phyloP scores from a whole-genome alignment of 1,284 basidiomycete species.

The Sporisorium iseilematis-ciliati region DNA sequence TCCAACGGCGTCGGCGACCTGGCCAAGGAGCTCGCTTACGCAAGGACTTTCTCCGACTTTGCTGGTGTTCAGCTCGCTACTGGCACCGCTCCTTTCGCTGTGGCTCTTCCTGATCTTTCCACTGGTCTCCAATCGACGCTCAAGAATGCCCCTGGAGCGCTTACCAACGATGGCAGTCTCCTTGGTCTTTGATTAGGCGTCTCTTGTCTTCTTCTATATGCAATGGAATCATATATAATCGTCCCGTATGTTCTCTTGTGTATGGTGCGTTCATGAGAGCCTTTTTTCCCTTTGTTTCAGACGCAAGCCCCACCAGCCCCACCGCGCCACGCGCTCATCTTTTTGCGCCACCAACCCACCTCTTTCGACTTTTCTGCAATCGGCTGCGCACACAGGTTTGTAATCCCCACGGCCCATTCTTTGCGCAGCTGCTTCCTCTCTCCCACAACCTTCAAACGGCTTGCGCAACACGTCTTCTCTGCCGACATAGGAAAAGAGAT shows the following conservation, averaged over 20 bases:
- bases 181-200: background rate
- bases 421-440: no score
- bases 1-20: constrained; percentile 54
- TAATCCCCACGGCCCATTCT: no score
- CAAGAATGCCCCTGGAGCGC: constrained; percentile 8
- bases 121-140: constrained; percentile 26
- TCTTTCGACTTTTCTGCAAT: no score
- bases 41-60: constrained; percentile 47
- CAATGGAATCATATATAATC: background rate
- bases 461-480: no score
- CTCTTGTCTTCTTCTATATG: background rate
- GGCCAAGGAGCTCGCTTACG: constrained; percentile 45
- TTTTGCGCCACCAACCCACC: no score
- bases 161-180: constrained; percentile 3
- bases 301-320: no score
- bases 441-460: no score
- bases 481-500: no score
- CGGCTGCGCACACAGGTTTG: no score
- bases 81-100: constrained; percentile 50
- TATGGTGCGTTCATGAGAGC: background rate
- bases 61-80: constrained; percentile 42
- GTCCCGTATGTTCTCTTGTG: background rate
- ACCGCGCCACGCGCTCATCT: no score
- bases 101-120: constrained; percentile 37
- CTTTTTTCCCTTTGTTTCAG: no score